Conservation (phyloP, 2,329 filamentous ascomycete genomes). For the Scytalidium lignicola region DNA sequence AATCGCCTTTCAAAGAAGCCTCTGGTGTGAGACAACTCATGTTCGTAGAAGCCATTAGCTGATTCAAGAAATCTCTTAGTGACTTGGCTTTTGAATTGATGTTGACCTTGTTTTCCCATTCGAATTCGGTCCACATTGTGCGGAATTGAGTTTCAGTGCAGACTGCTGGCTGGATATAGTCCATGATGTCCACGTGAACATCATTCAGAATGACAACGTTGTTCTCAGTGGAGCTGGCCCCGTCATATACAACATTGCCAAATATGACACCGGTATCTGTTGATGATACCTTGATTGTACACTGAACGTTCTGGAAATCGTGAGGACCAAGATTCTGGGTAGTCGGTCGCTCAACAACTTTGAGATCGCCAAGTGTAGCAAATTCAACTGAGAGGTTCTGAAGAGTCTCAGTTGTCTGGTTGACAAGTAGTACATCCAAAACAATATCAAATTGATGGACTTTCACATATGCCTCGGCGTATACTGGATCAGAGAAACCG, state of each 20-base stretch:
- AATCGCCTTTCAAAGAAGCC: conserved; percentile 93
- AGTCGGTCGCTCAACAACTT: conserved; percentile 93
- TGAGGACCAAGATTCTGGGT: conserved; percentile 94
- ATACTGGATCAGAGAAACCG: conserved; percentile 96
- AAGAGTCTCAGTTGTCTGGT: conserved; percentile 92
- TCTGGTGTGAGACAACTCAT: conserved; percentile 98
- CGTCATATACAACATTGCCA: conserved; percentile 97
- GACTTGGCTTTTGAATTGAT: conserved; percentile 97
- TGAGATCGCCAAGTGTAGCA: conserved; percentile 94
- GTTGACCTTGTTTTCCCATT: conserved; percentile 99
- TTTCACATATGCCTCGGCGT: conserved; percentile 98
- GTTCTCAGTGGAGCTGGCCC: conserved; percentile 82
- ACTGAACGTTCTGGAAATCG: conserved; percentile 97
- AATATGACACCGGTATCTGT: conserved; percentile 99
- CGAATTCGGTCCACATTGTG: conserved; percentile 99
- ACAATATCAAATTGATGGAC: conserved; percentile 99
- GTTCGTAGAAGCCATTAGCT: conserved; percentile 96
- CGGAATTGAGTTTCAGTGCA: conserved; percentile 98
- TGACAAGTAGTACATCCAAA: conserved; percentile 90
- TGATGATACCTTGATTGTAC: conserved; percentile 96
- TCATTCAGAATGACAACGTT: conserved; percentile 98
- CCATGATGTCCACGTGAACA: conserved; percentile 98
- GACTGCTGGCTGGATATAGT: conserved; percentile 95
- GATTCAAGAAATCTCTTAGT: conserved; percentile 84
- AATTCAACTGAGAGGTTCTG: conserved; percentile 98